These are phyloP conservation scores for Solanum appendiculatum DNA, from an alignment of 257 asterid genomes.

Conservation along the genomic window DNA sequence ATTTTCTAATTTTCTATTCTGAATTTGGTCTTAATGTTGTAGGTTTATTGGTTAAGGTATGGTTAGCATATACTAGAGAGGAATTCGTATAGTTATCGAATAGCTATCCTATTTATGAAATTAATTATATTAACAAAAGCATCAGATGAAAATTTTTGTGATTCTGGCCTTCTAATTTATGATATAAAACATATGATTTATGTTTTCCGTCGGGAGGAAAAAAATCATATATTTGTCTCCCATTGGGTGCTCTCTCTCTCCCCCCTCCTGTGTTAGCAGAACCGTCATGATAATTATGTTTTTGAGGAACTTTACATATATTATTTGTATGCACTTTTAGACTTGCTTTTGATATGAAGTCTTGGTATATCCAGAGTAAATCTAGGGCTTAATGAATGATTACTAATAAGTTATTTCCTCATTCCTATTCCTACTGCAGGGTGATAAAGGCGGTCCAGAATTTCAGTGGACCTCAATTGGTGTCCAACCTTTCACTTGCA, in stretches of 20 bases:
- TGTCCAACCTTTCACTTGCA: conserved; percentile 58
- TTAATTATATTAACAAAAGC: background rate
- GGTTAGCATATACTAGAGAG: background rate
- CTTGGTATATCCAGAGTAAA: background rate
- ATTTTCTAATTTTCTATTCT: background rate
- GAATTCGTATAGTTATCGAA: background rate
- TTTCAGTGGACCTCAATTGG: conserved; percentile 48
- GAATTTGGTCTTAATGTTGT: background rate
- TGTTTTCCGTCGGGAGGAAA: background rate
- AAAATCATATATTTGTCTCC: background rate
- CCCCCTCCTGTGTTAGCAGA: background rate
- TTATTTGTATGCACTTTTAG: background rate
- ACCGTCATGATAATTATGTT: background rate
- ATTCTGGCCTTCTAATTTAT: background rate
- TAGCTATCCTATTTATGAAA: background rate
- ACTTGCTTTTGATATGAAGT: background rate
- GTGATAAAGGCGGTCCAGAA: conserved; percentile 57
- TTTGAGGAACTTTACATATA: background rate
- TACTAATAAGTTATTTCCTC: conserved; percentile 2
- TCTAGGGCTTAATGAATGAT: background rate
- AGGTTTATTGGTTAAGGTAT: background rate
- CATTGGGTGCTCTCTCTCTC: background rate
- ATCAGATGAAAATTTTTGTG: background rate
- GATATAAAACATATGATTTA: background rate
- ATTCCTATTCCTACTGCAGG: conserved; percentile 31